phyloP scores from a whole-genome alignment of 2,329 filamentous ascomycete species.

The Colletotrichum falcatum region DNA sequence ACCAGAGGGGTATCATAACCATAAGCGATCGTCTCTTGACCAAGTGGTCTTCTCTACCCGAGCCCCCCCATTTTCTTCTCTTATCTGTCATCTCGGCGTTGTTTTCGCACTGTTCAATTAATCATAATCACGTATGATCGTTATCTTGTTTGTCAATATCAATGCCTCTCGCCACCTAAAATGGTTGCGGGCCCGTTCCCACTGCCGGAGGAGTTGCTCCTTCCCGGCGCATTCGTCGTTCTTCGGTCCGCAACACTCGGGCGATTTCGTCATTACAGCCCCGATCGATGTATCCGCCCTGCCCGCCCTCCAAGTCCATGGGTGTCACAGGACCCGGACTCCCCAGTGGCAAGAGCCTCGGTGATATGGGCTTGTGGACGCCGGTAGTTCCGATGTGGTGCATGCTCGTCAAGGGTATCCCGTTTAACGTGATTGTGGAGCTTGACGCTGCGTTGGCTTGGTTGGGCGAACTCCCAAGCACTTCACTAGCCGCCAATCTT shows the following conservation, averaged over 20 bases:
- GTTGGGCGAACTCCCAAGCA: constrained; percentile 45
- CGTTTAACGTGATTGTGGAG: constrained; percentile 50
- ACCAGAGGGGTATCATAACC: constrained; percentile 41
- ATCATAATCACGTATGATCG: background rate
- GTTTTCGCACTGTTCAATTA: background rate
- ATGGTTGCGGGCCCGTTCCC: constrained; percentile 48
- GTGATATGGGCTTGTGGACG: constrained; percentile 61
- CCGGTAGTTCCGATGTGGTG: constrained; percentile 52
- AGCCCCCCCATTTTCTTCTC: background rate
- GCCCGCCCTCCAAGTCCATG: constrained; percentile 63
- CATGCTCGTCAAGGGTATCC: constrained; percentile 52
- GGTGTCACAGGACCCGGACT: constrained; percentile 72
- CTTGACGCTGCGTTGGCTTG: constrained; percentile 45
- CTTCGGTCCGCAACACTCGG: constrained; percentile 46
- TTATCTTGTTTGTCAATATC: background rate
- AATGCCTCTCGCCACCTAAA: constrained; percentile 39
- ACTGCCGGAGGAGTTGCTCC: constrained; percentile 49
- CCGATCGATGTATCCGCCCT: constrained; percentile 54
- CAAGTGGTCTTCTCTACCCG: constrained; percentile 2
- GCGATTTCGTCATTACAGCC: constrained; percentile 45
- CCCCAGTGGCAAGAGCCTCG: constrained; percentile 64
- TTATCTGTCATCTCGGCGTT: background rate
- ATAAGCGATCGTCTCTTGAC: constrained; percentile 23
- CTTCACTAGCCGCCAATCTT: constrained; percentile 56
- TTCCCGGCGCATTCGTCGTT: constrained; percentile 49